Evolutionary conservation across 2,329 filamentous ascomycete genomes (phyloP).

Genomic region (Cladosporium sp.): DNA sequence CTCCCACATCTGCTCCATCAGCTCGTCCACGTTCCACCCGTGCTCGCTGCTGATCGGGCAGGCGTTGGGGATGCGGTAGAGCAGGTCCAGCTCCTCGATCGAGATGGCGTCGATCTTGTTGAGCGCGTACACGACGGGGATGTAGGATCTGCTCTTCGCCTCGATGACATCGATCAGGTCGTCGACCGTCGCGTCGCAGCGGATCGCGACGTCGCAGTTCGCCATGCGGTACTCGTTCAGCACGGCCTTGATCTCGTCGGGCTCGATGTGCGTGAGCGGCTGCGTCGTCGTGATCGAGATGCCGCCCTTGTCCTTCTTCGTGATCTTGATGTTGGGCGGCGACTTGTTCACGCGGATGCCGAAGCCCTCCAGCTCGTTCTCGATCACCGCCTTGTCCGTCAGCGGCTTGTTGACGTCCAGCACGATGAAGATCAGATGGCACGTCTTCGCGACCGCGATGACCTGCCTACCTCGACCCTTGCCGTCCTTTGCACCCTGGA

Average conservation of each 20-base stretch:
- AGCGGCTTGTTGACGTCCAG: constrained; percentile 97
- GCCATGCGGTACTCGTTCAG: constrained; percentile 96
- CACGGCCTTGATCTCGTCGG: constrained; percentile 95
- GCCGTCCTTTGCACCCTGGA: constrained; percentile 96
- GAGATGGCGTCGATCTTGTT: constrained; percentile 99
- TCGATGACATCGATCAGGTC: constrained; percentile 95
- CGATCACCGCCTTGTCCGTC: constrained; percentile 93
- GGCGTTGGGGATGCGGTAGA: constrained; percentile 95
- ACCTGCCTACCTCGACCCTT: constrained; percentile 96
- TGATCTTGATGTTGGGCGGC: constrained; percentile 97
- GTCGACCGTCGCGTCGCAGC: constrained; percentile 95
- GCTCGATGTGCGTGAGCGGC: constrained; percentile 83
- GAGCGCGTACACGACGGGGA: constrained; percentile 96
- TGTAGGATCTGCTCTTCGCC: constrained; percentile 90
- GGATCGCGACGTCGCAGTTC: constrained; percentile 93
- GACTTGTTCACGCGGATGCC: constrained; percentile 96
- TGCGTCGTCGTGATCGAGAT: constrained; percentile 94
- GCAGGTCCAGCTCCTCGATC: constrained; percentile 91
- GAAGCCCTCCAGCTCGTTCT: constrained; percentile 91
- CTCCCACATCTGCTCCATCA: constrained; percentile 98
- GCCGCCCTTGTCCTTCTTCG: constrained; percentile 98
- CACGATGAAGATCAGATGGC: constrained; percentile 97
- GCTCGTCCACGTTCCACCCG: constrained; percentile 96
- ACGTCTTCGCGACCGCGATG: constrained; percentile 97
- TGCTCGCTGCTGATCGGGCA: constrained; percentile 92